Evolutionary conservation across 345 rosid species (phyloP).

Genomic region (Erysimum cheiranthoides): DNA sequence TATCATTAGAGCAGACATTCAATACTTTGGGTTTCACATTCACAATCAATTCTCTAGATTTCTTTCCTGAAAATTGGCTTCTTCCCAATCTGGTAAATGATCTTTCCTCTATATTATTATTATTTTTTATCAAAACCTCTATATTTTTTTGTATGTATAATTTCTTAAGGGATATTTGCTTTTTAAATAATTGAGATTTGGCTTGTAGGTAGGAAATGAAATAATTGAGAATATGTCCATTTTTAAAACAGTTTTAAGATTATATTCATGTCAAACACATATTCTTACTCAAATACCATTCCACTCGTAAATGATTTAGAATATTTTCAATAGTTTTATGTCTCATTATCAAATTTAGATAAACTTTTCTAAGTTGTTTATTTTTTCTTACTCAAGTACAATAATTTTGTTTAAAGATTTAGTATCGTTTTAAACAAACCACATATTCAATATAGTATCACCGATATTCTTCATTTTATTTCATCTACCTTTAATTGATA

Average conservation of each 20-base stretch:
- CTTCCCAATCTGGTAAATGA: constrained; percentile 16
- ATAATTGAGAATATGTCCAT: constrained; percentile 22
- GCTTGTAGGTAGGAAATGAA: constrained; percentile 14
- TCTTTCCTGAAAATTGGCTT: constrained; percentile 9
- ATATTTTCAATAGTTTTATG: too few species aligned
- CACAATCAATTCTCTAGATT: constrained; percentile 11
- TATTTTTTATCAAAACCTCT: too few species aligned
- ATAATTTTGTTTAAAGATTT: neutral
- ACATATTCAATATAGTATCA: too few species aligned
- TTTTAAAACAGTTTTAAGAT: neutral
- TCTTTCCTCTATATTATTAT: constrained; percentile 8
- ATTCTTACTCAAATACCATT: neutral
- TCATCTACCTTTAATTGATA: neutral
- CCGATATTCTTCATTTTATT: neutral
- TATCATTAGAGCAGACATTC: constrained; percentile 19
- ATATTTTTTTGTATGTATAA: neutral
- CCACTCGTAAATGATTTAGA: too few species aligned
- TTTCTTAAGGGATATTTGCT: constrained; percentile 1
- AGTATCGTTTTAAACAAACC: too few species aligned
- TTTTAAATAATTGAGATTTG: constrained; percentile 29
- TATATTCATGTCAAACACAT: neutral
- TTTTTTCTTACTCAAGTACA: neutral
- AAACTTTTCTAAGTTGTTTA: too few species aligned
- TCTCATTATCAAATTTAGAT: too few species aligned
- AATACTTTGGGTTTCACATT: constrained; percentile 24